phyloP scores from a whole-genome alignment of 2,329 filamentous ascomycete genomes.

The Paecilomyces niveus region DNA sequence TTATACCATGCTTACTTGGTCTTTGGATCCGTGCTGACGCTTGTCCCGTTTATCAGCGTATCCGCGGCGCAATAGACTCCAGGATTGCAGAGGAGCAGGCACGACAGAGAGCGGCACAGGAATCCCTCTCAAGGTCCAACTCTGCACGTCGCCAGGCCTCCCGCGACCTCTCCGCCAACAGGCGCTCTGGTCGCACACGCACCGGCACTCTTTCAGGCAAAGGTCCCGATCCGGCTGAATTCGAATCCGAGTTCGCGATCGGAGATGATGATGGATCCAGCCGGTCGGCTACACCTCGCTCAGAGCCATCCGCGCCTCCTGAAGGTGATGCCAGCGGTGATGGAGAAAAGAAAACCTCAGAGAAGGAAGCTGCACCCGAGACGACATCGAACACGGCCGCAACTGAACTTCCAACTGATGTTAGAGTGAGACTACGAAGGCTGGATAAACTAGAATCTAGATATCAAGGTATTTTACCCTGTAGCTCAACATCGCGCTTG shows the following conservation, averaged over 20 bases:
- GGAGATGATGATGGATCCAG: slow-evolving; percentile 71
- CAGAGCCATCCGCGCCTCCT: slow-evolving; percentile 33
- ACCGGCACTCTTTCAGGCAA: slow-evolving; percentile 42
- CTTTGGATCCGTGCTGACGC: not conserved
- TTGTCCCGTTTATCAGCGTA: slow-evolving; percentile 47
- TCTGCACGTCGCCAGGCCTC: slow-evolving; percentile 29
- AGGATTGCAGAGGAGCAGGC: slow-evolving; percentile 89
- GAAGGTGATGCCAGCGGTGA: slow-evolving; percentile 12
- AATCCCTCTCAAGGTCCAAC: slow-evolving; percentile 38
- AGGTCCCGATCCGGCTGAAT: slow-evolving; percentile 75
- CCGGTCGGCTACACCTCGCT: slow-evolving; percentile 53
- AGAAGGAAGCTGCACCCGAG: slow-evolving; percentile 14
- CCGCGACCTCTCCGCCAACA: slow-evolving; percentile 19
- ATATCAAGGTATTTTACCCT: slow-evolving; percentile 61
- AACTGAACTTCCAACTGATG: slow-evolving; percentile 62
- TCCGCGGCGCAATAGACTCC: slow-evolving; percentile 78
- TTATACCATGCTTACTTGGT: not conserved
- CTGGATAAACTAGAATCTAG: slow-evolving; percentile 84
- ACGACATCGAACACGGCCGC: slow-evolving; percentile 16
- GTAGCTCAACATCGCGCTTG: not conserved
- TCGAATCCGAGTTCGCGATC: slow-evolving; percentile 78
- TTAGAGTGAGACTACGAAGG: slow-evolving; percentile 69
- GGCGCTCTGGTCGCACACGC: slow-evolving; percentile 5
- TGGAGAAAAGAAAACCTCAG: slow-evolving; percentile 14
- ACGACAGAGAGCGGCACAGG: slow-evolving; percentile 54